Evolutionary conservation across 768 basidiomycete genomes (phyloP).

Genomic region (Amanita exitialis): DNA sequence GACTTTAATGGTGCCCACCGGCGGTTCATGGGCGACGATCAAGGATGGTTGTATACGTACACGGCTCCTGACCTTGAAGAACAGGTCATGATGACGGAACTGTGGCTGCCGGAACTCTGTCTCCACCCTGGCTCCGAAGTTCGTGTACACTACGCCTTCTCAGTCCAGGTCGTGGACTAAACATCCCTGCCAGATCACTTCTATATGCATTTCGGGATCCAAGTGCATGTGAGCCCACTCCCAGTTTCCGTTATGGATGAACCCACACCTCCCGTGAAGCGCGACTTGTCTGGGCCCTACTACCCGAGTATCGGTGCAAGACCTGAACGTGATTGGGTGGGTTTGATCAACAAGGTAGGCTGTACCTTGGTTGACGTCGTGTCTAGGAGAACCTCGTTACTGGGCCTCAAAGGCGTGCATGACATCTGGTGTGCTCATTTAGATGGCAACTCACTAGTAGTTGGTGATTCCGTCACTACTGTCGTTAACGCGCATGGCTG

Average conservation of each 20-base stretch:
- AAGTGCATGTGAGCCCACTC: slow-evolving; percentile 34
- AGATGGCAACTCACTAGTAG: slow-evolving; percentile 32
- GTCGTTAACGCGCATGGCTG: not conserved
- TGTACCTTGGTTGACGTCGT: not conserved
- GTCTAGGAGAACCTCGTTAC: slow-evolving; percentile 23
- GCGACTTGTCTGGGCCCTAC: slow-evolving; percentile 48
- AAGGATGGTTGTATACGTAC: slow-evolving; percentile 40
- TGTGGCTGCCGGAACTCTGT: slow-evolving; percentile 34
- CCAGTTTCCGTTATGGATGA: not conserved
- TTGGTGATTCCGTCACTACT: slow-evolving; percentile 29
- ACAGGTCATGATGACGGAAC: slow-evolving; percentile 3
- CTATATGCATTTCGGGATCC: slow-evolving; percentile 36
- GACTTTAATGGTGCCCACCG: slow-evolving; percentile 9
- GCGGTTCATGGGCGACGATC: slow-evolving; percentile 39
- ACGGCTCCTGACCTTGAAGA: slow-evolving; percentile 9
- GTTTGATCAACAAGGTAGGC: slow-evolving; percentile 5
- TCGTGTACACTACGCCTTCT: slow-evolving; percentile 3
- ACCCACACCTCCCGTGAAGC: slow-evolving; percentile 19
- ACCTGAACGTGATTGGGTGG: slow-evolving; percentile 30
- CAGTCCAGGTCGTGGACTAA: slow-evolving; percentile 6
- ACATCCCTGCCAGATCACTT: slow-evolving; percentile 34
- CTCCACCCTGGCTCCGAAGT: slow-evolving; percentile 30
- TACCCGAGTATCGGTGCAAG: slow-evolving; percentile 39
- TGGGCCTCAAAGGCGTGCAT: slow-evolving; percentile 29
- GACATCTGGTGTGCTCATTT: slow-evolving; percentile 54